Evolutionary conservation across 805 yeast species (phyloP).

Genomic region (Starmera pachycereana): DNA sequence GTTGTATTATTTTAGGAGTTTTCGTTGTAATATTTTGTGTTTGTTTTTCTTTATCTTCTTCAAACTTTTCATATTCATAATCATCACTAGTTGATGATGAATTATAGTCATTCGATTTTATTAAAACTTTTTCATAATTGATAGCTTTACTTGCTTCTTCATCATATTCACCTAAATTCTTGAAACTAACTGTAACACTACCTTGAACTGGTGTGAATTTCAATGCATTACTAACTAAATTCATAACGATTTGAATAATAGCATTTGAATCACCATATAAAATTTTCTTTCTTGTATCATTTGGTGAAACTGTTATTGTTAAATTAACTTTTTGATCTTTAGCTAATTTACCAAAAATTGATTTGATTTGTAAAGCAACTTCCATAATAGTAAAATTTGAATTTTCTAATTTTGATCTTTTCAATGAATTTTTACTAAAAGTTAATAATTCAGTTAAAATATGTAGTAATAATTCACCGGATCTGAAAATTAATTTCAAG

Average conservation of each 20-base stretch:
- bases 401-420: conserved; percentile 73
- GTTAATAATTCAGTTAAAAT: conserved; percentile 84
- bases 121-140: conserved; percentile 36
- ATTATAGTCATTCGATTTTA: conserved; percentile 16
- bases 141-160: conserved; percentile 31
- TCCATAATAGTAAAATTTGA: conserved; percentile 73
- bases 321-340: conserved; percentile 66
- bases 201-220: conserved; percentile 93
- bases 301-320: conserved; percentile 53
- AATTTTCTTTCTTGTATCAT: conserved; percentile 47
- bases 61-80: conserved; percentile 1
- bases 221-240: conserved; percentile 79
- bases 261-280: conserved; percentile 84
- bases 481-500: conserved; percentile 72
- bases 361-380: conserved; percentile 72
- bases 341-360: conserved; percentile 77
- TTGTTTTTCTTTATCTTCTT: conserved; percentile 7
- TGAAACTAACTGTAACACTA: conserved; percentile 53
- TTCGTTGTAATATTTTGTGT: conserved; percentile 14
- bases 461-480: conserved; percentile 85
- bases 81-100: conserved; percentile 1
- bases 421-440: conserved; percentile 84
- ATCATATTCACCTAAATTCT: conserved; percentile 65
- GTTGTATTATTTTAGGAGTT: conserved; percentile 21
- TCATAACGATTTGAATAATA: conserved; percentile 86